Evolutionary conservation across 805 yeast genomes (phyloP), one percentile per base, ranked within the genome.

Genomic region (Millerozyma miso): DNA sequence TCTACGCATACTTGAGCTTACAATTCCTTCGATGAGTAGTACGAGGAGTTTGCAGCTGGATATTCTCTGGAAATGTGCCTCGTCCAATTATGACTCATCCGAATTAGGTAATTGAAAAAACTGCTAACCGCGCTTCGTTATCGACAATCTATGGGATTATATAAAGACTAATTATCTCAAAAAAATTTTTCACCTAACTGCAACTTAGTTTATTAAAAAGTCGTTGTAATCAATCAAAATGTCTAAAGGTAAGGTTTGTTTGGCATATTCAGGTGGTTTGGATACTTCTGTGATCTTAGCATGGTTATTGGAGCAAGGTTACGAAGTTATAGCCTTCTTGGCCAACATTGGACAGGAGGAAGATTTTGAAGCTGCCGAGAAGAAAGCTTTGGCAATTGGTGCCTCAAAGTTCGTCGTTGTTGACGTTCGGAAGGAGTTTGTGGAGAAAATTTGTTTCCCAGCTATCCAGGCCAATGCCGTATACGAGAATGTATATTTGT

Each of bases 281-380:
- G 99, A 93, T 65, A 93, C 99, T 77, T 90, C 97, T 19, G 86
- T 93, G 49, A 93, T 93, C 60, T 81, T 93, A 54, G 99, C 99
- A 38, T 93, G 99, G 99, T 80, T 93, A 67, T 78, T 93, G 53
- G 99, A 93, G 69, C 80, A 93, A 73, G 99, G 97, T 50, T 93
- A 91, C 71, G 99, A 93, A 72, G 99, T 93, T 46, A 83, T 93
- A 62, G 97, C 97, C 44, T 93, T 93, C 76, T 81, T 93, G 83
- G 99, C 99, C 63, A 85, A 93, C 72, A 90, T 93, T 58, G 99
- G 99, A 58, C 99, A 93, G 77, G 99, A 93, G 76, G 99, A 93
- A 77, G 99, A 93, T 71, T 93, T 93, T 58, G 97, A 82, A 47
- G 98, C 91, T 47, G 99, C 99, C 49, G 87, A 88, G 66, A 89